Evolutionary conservation across 192 early-diverging fungal species (phyloP), one percentile per base, ranked within the genome.

Genomic region (Backusella liffmaniae): DNA sequence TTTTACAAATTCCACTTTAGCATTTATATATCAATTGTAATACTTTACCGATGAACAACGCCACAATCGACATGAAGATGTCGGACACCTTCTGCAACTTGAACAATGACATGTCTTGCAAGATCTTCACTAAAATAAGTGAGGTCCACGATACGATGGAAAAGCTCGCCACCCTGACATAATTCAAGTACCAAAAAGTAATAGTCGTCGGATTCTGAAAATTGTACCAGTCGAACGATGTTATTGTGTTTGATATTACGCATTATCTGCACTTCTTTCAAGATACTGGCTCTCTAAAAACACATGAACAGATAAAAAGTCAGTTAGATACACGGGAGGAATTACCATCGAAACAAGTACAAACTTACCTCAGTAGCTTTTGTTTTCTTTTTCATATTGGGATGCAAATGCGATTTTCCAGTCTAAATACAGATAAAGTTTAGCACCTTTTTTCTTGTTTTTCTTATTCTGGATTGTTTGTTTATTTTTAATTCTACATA

Each of bases 151-250:
- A 97, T 91, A 46, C 92, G 89, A 83, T 96, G 92, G 77, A 95
- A 98, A 34, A 98, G 86, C 83, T 98, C 96, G 76, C 96, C 96
- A 72, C 94, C 95, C n/a, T 89, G 84, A 46, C 92, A 91, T 51
- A 91, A 87, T 82, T 98, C 96, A 75, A 96, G 86, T 3, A 95
- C 85, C 16, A 96, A 79, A 76, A 91, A 93, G 79, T 92, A 95
- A 79, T 91, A 88, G 77, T 88, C 89, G 59, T 88, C 84, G 41
- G 90, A 92, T 78, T 94, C 95, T 76, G 90, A 88, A 82, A 94
- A 94, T 9, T 92, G 89, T 29, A 91, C 82, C 26, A 98, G 82
- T 68, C 84, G 81, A 74, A 96, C 89, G 46, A 98, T 91, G 36
- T 93, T 93, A 1, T 86, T 80, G 69, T 96, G 95, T 65, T 87